Evolutionary conservation across 2,329 filamentous ascomycete species (phyloP), one percentile per base, ranked within the genome.

Genomic region (Dactylella cylindrospora): DNA sequence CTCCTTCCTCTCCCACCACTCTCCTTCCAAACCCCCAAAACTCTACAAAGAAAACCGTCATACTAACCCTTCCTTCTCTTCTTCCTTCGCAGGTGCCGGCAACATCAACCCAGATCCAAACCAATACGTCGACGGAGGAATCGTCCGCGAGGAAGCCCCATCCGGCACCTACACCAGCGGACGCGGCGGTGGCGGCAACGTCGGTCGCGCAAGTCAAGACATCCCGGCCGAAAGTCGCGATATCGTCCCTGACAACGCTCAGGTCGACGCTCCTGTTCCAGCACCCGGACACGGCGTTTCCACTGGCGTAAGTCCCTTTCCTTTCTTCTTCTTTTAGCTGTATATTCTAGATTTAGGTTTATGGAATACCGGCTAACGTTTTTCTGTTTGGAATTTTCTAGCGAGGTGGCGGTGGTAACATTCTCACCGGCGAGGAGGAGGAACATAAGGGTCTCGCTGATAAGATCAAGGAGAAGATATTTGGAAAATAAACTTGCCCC

Each of bases 81-180:
- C 28, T 22, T 2, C 5, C 12, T 3, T n/a, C 25, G 10, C 13
- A 62, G 57, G 57, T 39, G 49, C 49, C 29, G 81, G 82, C 68
- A 84, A 84, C 72, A 82, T 84, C 71, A 77, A 75, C 65, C 71
- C 73, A 26, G 81, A 84, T 70, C 71, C 77, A 62, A 83, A 80
- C 29, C 68, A 76, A 66, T 85, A 85, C 69, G 76, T 77, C 64
- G 82, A 85, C 66, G 82, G 81, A 67, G 79, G 81, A 65, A 80
- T 85, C 47, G 80, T 80, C 52, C 79, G 81, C 40, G 69, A 76
- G 35, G 80, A 80, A 43, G 70, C 68, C 32, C 67, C 68, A 10
- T 44, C 73, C 2, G 74, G 57, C 17, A 62, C 23, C 19, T 62
- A 76, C 69, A 80, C 80, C 65, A 79, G 77, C 70, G 80, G 83